Evolutionary conservation across 2,329 filamentous ascomycete genomes (phyloP), one percentile per base, ranked within the genome.

Genomic region (Cercospora sesami): DNA sequence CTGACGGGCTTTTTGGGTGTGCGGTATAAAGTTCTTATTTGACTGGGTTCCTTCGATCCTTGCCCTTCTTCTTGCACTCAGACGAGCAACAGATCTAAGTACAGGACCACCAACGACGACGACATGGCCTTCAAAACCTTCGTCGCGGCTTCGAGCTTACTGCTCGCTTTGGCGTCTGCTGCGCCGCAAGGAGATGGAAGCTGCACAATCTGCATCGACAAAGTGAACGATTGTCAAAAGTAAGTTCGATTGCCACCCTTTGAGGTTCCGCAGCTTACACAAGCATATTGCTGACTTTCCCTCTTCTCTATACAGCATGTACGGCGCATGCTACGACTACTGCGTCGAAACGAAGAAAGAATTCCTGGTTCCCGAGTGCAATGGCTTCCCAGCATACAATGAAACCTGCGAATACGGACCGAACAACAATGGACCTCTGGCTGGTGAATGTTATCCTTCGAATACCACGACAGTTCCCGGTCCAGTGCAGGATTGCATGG

Each of bases 381-480:
- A 55, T 55, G 48, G 48, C 7, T 26, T 55, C 48, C 9, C 9
- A 16, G 48, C 48, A 55, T 55, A 16, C 23, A 55, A 55, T 26
- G 48, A 55, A 28, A 55, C 48, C 23, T 55, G 48, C 21, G 14
- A 26, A 8, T 55, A 55, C 48, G 48, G 48, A 30, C 48, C 23
- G 10, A n/a, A 28, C 2, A 26, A 26, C 23, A 55, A 16, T 28
- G 14, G n/a, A 14, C 48, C 48, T 30, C 3, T 36, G 4, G 61
- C 36, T 26, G 66, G 61, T 18, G 61, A 58, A 33, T 68, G 66
- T 30, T 65, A 65, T 58, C 42, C 58, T 23, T 63, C 33, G 14
- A 55, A 55, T 9, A 55, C 48, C 23, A 55, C 48, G 23, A 16
- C 23, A 30, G 45, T 48, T 23, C 45, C 48, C 2, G 48, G 45